Conservation (phyloP, 129 eudicot genomes). For the Apium graveolens region DNA sequence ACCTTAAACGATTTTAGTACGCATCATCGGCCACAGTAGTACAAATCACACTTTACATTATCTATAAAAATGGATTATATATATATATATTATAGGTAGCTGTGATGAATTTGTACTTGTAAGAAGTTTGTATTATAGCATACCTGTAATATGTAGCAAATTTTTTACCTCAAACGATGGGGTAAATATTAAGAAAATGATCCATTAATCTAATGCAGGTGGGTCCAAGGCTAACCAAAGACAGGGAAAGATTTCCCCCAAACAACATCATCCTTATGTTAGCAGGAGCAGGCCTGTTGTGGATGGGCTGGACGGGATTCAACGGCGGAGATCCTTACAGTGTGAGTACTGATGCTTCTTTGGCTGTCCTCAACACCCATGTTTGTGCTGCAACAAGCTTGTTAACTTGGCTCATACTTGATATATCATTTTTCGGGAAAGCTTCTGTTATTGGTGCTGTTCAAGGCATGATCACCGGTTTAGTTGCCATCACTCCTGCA, state of each 20-base stretch:
- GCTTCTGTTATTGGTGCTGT: slow-evolving; percentile 37
- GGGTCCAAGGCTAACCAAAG: slow-evolving; percentile 7
- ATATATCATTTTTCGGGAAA: slow-evolving; percentile 23
- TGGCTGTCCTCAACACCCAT: slow-evolving; percentile 38
- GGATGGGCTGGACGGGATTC: slow-evolving; percentile 48
- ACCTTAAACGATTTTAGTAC: too few relatives aligned
- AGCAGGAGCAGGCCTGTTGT: slow-evolving; percentile 36
- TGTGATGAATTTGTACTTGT: background rate
- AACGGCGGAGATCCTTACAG: slow-evolving; percentile 40
- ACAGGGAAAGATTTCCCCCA: slow-evolving; percentile 8
- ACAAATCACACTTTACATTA: background rate
- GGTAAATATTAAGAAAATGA: background rate
- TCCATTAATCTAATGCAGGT: background rate
- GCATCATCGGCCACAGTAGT: background rate
- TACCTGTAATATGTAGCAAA: background rate
- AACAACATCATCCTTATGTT: slow-evolving; percentile 31
- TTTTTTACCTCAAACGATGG: background rate
- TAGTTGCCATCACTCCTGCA: slow-evolving; percentile 9
- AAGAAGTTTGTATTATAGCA: too few relatives aligned
- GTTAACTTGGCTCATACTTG: slow-evolving; percentile 34
- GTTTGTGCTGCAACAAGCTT: slow-evolving; percentile 40
- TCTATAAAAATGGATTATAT: too few relatives aligned
- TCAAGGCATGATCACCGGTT: slow-evolving; percentile 10
- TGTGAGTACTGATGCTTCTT: slow-evolving; percentile 26
- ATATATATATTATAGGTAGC: background rate